Conservation (phyloP, 192 early-diverging fungal genomes). For the Allomyces macrogynus region DNA sequence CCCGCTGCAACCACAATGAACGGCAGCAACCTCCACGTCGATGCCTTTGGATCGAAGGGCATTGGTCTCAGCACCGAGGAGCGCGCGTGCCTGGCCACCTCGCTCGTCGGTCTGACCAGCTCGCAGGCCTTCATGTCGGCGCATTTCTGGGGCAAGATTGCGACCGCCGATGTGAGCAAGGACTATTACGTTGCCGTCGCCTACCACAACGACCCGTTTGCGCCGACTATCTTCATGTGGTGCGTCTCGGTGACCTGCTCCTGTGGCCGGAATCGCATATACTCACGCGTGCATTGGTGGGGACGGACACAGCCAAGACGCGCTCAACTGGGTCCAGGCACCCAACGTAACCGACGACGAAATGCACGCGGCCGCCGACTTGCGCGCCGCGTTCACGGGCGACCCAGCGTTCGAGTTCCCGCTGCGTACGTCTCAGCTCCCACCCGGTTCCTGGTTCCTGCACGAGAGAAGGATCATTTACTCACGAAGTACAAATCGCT, state of each 20-base stretch:
- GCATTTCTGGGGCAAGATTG: not conserved
- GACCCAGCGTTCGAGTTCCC: not conserved
- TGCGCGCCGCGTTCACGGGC: not conserved
- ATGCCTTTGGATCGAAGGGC: not conserved
- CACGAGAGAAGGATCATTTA: not conserved
- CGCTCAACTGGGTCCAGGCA: not conserved
- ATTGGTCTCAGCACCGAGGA: not conserved
- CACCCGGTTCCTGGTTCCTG: not conserved
- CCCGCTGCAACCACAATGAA: too few relatives aligned
- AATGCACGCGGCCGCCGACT: not conserved
- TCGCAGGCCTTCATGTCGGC: not conserved
- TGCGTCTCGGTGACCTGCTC: too few relatives aligned
- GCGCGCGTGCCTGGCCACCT: not conserved
- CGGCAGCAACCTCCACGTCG: not conserved
- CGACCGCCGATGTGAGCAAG: not conserved
- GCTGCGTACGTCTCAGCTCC: not conserved
- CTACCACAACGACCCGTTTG: not conserved
- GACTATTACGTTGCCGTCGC: not conserved
- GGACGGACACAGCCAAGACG: not conserved
- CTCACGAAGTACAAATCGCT: not conserved
- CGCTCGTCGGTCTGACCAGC: not conserved
- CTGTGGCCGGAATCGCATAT: too few relatives aligned
- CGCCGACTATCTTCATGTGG: too few relatives aligned
- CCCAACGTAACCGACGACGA: not conserved
- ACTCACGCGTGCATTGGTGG: not conserved